phyloP scores from a whole-genome alignment of 1,139 yeast genomes.

The Wickerhamomyces sp. region DNA sequence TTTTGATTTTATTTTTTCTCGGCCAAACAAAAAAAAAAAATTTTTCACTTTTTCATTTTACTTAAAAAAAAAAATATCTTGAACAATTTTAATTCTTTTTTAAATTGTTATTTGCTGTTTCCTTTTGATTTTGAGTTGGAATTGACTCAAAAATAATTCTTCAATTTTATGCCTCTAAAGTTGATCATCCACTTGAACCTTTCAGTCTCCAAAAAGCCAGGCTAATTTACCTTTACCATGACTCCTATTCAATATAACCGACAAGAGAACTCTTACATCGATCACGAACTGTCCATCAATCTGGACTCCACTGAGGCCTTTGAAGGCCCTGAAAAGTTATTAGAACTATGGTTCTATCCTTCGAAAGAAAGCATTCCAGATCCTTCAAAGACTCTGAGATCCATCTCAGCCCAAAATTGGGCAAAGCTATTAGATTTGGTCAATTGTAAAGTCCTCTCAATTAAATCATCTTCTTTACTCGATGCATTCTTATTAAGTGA shows the following conservation, averaged over 20 bases:
- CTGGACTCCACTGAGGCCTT: conserved; percentile 88
- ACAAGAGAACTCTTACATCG: conserved; percentile 46
- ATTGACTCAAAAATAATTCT: too few species aligned
- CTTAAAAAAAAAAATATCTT: too few species aligned
- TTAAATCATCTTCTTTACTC: conserved; percentile 58
- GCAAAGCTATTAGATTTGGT: conserved; percentile 72
- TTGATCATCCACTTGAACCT: conserved; percentile 12
- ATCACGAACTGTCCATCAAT: conserved; percentile 72
- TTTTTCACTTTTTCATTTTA: conserved; percentile 4
- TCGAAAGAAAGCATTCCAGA: conserved; percentile 27
- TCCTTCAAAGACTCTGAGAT: conserved; percentile 44
- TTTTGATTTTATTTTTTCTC: background rate
- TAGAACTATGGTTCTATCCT: conserved; percentile 87
- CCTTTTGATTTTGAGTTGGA: background rate
- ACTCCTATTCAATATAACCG: conserved; percentile 22
- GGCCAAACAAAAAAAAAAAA: conserved; percentile 1
- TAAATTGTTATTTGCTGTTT: background rate
- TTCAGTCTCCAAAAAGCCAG: conserved; percentile 14
- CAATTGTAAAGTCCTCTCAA: conserved; percentile 83
- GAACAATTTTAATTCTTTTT: too few species aligned
- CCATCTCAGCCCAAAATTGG: conserved; percentile 66
- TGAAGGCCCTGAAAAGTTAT: conserved; percentile 94
- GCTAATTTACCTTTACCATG: conserved; percentile 14
- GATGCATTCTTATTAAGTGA: conserved; percentile 89
- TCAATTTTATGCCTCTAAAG: conserved; percentile 11